A percentile compares a stretch with the other conserved stretches of the same genome.
Evolutionary conservation across 192 early-diverging fungal genomes (phyloP).

Genomic region (Backusella tarrabulga): DNA sequence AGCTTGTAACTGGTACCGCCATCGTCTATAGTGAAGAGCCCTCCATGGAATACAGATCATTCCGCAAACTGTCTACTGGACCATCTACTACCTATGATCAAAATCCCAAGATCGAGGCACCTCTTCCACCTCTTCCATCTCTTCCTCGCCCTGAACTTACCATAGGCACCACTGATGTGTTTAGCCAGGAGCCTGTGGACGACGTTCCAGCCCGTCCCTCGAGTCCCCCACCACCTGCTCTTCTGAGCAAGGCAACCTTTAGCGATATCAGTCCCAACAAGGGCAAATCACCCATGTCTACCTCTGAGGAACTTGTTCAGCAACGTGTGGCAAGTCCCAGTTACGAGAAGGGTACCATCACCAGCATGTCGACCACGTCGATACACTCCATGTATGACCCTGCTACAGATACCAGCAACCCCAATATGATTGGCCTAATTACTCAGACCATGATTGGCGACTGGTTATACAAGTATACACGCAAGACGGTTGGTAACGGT

Average conservation of each 20-base stretch:
- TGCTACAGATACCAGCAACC: constrained; percentile 32
- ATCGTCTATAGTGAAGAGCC: background rate
- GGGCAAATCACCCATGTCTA: background rate
- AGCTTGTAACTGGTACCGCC: background rate
- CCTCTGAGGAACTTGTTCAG: background rate
- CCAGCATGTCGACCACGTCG: constrained; percentile 5
- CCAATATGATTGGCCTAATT: constrained; percentile 25
- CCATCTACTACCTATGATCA: background rate
- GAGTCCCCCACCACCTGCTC: background rate
- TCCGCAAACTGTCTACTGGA: background rate
- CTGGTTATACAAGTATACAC: constrained; percentile 71
- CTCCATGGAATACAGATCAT: background rate
- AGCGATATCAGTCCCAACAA: background rate
- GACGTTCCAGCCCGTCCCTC: background rate
- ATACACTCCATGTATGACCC: background rate
- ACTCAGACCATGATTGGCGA: constrained; percentile 79
- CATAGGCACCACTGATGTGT: background rate
- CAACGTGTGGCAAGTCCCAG: background rate
- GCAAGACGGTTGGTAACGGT: constrained; percentile 43
- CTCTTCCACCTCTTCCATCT: background rate
- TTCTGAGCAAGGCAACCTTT: background rate
- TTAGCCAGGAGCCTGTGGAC: background rate
- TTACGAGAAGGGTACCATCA: background rate
- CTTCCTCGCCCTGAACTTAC: background rate
- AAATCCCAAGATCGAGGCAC: background rate